Percentiles rank a stretch among this genome's conserved stretches.
Evolutionary conservation across 116 monocot genomes (phyloP).

Genomic region (Cymodocea nodosa): DNA sequence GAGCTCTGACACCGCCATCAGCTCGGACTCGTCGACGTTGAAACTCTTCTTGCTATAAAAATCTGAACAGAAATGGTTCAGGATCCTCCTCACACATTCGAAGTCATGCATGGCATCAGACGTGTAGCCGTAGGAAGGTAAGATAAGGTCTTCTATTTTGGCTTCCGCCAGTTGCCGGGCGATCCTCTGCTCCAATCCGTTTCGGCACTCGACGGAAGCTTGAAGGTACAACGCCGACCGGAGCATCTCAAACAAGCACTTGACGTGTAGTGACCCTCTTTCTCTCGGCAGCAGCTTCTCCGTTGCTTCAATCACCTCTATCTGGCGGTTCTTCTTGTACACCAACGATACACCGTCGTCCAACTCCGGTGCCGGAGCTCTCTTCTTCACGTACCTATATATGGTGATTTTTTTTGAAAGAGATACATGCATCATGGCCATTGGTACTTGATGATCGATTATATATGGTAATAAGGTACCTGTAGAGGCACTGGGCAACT

Average conservation of each 20-base stretch:
- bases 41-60: too few relatives aligned
- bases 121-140: slow-evolving; percentile 18
- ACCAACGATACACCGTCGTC: neutral
- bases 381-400: slow-evolving; percentile 1
- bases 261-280: slow-evolving; percentile 13
- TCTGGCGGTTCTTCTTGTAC: slow-evolving; percentile 5
- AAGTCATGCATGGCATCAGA: slow-evolving; percentile 18
- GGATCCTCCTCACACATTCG: slow-evolving; percentile 15
- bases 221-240: slow-evolving; percentile 11
- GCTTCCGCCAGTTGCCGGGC: slow-evolving; percentile 20
- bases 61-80: slow-evolving; percentile 11
- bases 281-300: slow-evolving; percentile 18
- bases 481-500: slow-evolving; percentile 14
- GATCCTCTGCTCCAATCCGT: slow-evolving; percentile 22
- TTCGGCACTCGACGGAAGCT: slow-evolving; percentile 16
- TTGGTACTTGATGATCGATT: too few relatives aligned
- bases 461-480: neutral
- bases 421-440: too few relatives aligned
- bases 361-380: neutral
- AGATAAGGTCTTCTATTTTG: slow-evolving; percentile 13
- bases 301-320: slow-evolving; percentile 18
- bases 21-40: neutral
- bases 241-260: slow-evolving; percentile 18
- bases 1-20: slow-evolving; percentile 1
- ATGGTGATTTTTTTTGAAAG: neutral